A percentile compares a stretch with the other conserved stretches of the same genome.
Evolutionary conservation across 176 grass and related monocot species (phyloP).

Genomic region (Phoenix roebelenii): DNA sequence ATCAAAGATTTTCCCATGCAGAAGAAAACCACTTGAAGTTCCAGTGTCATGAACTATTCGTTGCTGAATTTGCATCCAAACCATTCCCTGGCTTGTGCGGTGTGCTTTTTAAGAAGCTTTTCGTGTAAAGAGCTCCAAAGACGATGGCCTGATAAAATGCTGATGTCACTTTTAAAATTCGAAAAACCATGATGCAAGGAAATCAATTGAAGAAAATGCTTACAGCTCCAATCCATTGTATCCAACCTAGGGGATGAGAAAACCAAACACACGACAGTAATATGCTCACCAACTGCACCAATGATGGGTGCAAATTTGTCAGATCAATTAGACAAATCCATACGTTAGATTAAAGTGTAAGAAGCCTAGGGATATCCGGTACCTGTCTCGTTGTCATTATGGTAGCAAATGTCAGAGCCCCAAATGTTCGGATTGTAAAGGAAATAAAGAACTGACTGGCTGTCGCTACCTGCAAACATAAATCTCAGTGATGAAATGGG

Average conservation of each 20-base stretch:
- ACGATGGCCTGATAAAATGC: slow-evolving; percentile 41
- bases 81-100: slow-evolving; percentile 21
- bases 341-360: background rate
- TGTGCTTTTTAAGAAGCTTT: slow-evolving; percentile 62
- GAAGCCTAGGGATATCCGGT: background rate
- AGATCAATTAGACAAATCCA: too few species aligned
- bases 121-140: slow-evolving; percentile 63
- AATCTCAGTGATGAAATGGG: background rate
- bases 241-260: slow-evolving; percentile 68
- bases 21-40: too few species aligned
- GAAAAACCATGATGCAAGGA: too few species aligned
- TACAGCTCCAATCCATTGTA: slow-evolving; percentile 85
- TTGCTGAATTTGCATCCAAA: slow-evolving; percentile 20
- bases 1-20: too few species aligned
- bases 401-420: slow-evolving; percentile 93
- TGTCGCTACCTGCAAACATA: slow-evolving; percentile 62
- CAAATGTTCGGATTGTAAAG: slow-evolving; percentile 79
- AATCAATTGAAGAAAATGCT: slow-evolving; percentile 18
- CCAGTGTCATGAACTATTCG: too few species aligned
- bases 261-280: slow-evolving; percentile 84
- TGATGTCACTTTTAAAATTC: background rate
- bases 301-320: background rate
- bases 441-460: slow-evolving; percentile 98
- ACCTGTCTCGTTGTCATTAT: slow-evolving; percentile 99
- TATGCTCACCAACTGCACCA: slow-evolving; percentile 76